Conservation (phyloP, 2,329 filamentous ascomycete genomes). For the Podosphaera leucotricha region DNA sequence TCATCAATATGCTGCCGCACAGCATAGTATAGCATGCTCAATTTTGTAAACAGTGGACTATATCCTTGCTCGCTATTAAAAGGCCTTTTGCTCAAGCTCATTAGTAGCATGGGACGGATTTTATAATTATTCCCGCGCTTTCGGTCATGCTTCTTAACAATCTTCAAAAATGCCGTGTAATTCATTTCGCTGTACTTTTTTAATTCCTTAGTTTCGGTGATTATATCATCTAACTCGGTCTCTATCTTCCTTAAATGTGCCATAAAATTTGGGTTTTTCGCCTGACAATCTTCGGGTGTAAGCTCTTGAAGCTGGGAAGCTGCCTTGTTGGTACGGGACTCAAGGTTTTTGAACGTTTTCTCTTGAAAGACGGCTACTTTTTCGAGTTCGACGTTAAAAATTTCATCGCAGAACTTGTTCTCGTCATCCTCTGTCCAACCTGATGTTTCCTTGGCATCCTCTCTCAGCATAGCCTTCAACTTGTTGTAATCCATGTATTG, state of each 20-base stretch:
- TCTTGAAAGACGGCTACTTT: slow-evolving; percentile 84
- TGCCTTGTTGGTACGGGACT: slow-evolving; percentile 27
- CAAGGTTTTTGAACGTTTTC: slow-evolving; percentile 39
- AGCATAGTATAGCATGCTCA: slow-evolving; percentile 91
- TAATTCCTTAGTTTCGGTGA: slow-evolving; percentile 73
- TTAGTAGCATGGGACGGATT: slow-evolving; percentile 75
- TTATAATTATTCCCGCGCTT: slow-evolving; percentile 71
- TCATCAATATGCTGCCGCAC: slow-evolving; percentile 63
- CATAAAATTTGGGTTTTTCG: slow-evolving; percentile 24
- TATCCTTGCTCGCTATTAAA: slow-evolving; percentile 88
- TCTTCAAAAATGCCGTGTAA: slow-evolving; percentile 94
- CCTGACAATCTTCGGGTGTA: slow-evolving; percentile 34
- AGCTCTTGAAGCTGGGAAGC: slow-evolving; percentile 59
- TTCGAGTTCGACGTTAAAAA: slow-evolving; percentile 83
- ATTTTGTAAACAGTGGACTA: slow-evolving; percentile 65
- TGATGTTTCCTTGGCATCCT: slow-evolving; percentile 36
- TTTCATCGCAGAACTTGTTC: slow-evolving; percentile 78
- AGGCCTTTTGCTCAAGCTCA: slow-evolving; percentile 64
- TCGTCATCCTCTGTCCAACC: slow-evolving; percentile 90
- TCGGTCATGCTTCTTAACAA: slow-evolving; percentile 96
- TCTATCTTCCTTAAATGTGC: slow-evolving; percentile 45
- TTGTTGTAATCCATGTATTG: slow-evolving; percentile 91
- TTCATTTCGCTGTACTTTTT: slow-evolving; percentile 93
- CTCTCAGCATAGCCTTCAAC: slow-evolving; percentile 71
- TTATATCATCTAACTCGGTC: slow-evolving; percentile 63